These are phyloP conservation scores for Vachellia pachyceras DNA, from an alignment of 306 rosid genomes.

Conservation along the genomic window DNA sequence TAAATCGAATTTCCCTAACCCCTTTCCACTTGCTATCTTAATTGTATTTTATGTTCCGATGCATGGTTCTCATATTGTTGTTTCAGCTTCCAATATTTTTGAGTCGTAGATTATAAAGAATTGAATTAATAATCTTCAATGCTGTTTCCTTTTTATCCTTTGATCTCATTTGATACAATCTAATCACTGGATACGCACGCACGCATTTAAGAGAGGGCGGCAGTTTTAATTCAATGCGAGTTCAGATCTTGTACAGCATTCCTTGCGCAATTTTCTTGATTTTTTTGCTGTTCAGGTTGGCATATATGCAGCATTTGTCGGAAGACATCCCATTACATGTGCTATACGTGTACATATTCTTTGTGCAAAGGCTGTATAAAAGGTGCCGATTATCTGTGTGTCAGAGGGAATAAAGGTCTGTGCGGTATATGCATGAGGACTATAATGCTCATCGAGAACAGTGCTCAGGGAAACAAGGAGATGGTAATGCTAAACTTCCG, in stretches of 20 bases:
- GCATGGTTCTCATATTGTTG: conserved; percentile 22
- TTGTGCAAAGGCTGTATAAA: conserved; percentile 85
- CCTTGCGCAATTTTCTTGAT: not conserved
- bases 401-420: conserved; percentile 88
- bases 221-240: not conserved
- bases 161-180: not conserved
- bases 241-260: conserved; percentile 16
- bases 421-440: conserved; percentile 93
- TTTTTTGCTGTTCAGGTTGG: conserved; percentile 78
- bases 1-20: conserved; percentile 9
- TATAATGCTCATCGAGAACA: conserved; percentile 83
- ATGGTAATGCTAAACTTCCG: conserved; percentile 57
- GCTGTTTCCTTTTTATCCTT: conserved; percentile 2
- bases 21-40: not conserved
- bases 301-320: conserved; percentile 88
- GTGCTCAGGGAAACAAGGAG: conserved; percentile 64
- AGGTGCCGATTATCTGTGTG: conserved; percentile 78
- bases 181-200: not conserved
- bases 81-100: conserved; percentile 15
- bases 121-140: conserved; percentile 20
- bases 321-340: conserved; percentile 86
- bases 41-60: conserved; percentile 21
- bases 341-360: conserved; percentile 94
- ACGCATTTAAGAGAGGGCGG: conserved; percentile 20
- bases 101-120: conserved; percentile 16